Conservation (phyloP, 2,329 filamentous ascomycete species). For the Verticillium alfalfae region DNA sequence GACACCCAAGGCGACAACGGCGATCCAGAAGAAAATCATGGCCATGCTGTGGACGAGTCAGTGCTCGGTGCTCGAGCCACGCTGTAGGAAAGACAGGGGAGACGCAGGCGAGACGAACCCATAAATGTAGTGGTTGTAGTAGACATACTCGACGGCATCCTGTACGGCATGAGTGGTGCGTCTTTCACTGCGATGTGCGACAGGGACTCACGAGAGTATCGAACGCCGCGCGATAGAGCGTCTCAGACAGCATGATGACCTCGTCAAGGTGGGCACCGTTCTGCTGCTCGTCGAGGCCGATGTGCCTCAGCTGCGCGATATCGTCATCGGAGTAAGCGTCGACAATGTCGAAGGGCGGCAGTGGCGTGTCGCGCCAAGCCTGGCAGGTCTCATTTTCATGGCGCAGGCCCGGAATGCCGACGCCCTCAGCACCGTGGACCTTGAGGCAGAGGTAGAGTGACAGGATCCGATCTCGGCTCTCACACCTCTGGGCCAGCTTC, state of each 20-base stretch:
- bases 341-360: constrained; percentile 28
- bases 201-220: constrained; percentile 27
- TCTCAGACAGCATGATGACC: constrained; percentile 25
- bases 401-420: constrained; percentile 19
- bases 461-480: constrained; percentile 17
- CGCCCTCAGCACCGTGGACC: constrained; percentile 23
- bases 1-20: constrained; percentile 29
- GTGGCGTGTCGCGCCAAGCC: constrained; percentile 11
- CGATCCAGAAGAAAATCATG: constrained; percentile 34
- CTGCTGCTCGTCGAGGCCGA: constrained; percentile 20
- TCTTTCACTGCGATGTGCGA: background rate
- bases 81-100: background rate
- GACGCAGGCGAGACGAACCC: constrained; percentile 17
- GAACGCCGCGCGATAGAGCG: constrained; percentile 26
- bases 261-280: constrained; percentile 15
- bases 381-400: constrained; percentile 24
- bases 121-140: constrained; percentile 26
- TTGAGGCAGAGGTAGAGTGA: constrained; percentile 31
- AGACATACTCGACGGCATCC: constrained; percentile 28
- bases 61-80: background rate
- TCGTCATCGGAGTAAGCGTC: constrained; percentile 26
- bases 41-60: constrained; percentile 15
- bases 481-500: constrained; percentile 16
- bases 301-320: constrained; percentile 19
- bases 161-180: constrained; percentile 8